Conservation (phyloP, 805 yeast species). For the Ogataea corticis region DNA sequence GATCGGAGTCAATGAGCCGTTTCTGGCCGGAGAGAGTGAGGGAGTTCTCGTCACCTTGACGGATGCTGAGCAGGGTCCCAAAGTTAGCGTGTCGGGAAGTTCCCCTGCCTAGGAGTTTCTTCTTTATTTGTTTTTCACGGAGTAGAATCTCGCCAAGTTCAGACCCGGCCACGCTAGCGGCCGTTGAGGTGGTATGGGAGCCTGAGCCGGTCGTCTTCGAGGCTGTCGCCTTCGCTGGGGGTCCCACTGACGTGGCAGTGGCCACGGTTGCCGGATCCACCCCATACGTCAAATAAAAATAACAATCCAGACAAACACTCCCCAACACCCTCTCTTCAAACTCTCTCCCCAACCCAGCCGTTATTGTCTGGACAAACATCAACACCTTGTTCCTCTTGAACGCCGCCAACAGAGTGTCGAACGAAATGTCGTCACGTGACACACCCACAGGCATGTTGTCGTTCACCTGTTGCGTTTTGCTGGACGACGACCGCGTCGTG, state of each 20-base stretch:
- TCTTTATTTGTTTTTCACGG: constrained; percentile 57
- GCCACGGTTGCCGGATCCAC: constrained; percentile 41
- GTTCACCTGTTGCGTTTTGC: constrained; percentile 30
- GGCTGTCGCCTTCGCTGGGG: too few relatives aligned
- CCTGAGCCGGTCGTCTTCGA: too few relatives aligned
- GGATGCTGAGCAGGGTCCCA: constrained; percentile 80
- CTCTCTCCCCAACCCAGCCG: constrained; percentile 63
- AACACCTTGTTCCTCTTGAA: constrained; percentile 74
- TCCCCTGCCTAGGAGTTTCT: constrained; percentile 22
- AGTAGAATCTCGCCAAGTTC: constrained; percentile 53
- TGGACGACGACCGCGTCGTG: constrained; percentile 40
- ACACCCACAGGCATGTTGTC: constrained; percentile 58
- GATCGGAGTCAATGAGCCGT: constrained; percentile 42
- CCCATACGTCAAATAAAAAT: constrained; percentile 63
- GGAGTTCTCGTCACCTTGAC: constrained; percentile 57
- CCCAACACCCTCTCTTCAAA: constrained; percentile 64
- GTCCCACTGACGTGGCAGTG: background rate
- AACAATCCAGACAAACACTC: constrained; percentile 64
- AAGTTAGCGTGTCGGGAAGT: constrained; percentile 77
- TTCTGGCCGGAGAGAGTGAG: constrained; percentile 71
- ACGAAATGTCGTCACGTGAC: constrained; percentile 64
- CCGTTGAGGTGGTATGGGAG: too few relatives aligned
- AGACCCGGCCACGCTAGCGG: constrained; percentile 19
- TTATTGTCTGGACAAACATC: constrained; percentile 67
- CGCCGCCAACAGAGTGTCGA: constrained; percentile 54